These are phyloP conservation scores for Rhizopus delemar DNA, from an alignment of 371 early-diverging fungal species.

Conservation along the genomic window DNA sequence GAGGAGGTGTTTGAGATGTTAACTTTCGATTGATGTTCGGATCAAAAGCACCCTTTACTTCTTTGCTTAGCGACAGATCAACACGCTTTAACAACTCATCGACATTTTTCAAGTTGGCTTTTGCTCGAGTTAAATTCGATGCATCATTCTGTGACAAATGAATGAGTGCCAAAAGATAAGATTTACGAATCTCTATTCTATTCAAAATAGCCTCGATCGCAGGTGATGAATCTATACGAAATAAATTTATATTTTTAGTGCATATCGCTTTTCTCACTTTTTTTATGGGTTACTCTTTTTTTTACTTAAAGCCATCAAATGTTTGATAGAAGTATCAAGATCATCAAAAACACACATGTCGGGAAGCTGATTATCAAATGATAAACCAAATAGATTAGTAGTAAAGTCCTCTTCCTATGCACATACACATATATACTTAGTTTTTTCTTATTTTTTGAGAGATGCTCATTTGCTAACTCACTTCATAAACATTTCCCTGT, in stretches of 20 bases:
- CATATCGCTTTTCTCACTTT: background rate
- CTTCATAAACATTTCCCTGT: conserved; percentile 64
- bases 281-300: no score
- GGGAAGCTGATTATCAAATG: conserved; percentile 56
- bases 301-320: conserved; percentile 4
- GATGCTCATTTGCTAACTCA: conserved; percentile 7
- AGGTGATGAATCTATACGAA: background rate
- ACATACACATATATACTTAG: background rate
- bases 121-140: conserved; percentile 31
- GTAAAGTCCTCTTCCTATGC: conserved; percentile 72
- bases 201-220: conserved; percentile 25
- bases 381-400: conserved; percentile 63
- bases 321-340: conserved; percentile 47
- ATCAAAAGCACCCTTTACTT: conserved; percentile 57
- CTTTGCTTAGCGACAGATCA: conserved; percentile 9
- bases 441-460: conserved; percentile 4
- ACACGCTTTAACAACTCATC: background rate
- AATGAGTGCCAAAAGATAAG: conserved; percentile 34
- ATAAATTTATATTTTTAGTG: no score
- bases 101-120: conserved; percentile 18
- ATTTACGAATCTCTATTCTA: conserved; percentile 33
- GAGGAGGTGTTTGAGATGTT: conserved; percentile 69
- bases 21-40: conserved; percentile 68
- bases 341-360: conserved; percentile 47
- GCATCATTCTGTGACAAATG: conserved; percentile 40